Evolutionary conservation across 2,329 filamentous ascomycete genomes (phyloP).

Genomic region (Alternaria gaisen): DNA sequence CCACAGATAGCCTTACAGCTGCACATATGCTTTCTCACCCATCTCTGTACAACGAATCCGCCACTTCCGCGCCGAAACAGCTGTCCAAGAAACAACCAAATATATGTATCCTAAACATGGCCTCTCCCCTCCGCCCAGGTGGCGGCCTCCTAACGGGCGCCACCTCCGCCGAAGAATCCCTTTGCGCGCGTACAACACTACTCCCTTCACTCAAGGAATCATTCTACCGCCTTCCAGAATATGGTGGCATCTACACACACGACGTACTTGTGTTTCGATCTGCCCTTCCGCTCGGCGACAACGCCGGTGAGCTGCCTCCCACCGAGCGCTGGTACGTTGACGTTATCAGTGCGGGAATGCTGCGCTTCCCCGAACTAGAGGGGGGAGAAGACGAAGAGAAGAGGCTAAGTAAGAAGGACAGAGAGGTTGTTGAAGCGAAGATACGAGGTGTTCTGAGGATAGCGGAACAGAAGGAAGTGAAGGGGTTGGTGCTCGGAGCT

Average conservation of each 20-base stretch:
- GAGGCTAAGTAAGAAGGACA: constrained; percentile 54
- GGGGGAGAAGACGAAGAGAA: constrained; percentile 52
- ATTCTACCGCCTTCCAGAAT: constrained; percentile 68
- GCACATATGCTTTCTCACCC: constrained; percentile 53
- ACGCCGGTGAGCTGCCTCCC: constrained; percentile 53
- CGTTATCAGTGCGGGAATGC: constrained; percentile 66
- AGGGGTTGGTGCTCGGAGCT: constrained; percentile 66
- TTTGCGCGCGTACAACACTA: constrained; percentile 69
- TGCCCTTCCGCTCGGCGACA: constrained; percentile 34
- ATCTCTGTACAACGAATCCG: constrained; percentile 7
- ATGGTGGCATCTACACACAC: constrained; percentile 64
- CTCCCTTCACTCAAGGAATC: constrained; percentile 66
- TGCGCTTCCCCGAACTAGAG: constrained; percentile 64
- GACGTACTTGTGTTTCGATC: constrained; percentile 68
- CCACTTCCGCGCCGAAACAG: not conserved
- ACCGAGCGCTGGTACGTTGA: constrained; percentile 67
- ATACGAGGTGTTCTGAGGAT: constrained; percentile 68
- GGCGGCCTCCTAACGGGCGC: constrained; percentile 69
- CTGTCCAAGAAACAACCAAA: constrained; percentile 43
- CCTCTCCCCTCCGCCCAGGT: constrained; percentile 67
- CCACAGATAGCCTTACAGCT: constrained; percentile 64
- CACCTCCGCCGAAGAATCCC: constrained; percentile 67
- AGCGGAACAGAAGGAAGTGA: constrained; percentile 53
- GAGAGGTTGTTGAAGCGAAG: constrained; percentile 62
- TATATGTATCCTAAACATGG: constrained; percentile 70